phyloP scores from a whole-genome alignment of 331 rosid genomes.

The Dryas integrifolia region DNA sequence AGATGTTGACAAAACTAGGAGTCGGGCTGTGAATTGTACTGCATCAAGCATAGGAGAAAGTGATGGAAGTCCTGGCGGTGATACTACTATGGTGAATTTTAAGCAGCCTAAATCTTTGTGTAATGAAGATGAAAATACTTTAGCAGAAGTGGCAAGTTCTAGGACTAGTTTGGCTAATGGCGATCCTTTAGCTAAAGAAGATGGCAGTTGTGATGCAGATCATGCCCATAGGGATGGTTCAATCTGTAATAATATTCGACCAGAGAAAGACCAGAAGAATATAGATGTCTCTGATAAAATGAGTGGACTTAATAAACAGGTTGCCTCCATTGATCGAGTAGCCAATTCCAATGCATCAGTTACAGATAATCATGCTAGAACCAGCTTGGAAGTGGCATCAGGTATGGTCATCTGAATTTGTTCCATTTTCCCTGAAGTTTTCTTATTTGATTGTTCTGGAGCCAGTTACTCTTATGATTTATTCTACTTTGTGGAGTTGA shows the following conservation, averaged over 20 bases:
- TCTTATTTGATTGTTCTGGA: not conserved
- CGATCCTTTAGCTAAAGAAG: slow-evolving; percentile 48
- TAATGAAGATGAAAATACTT: slow-evolving; percentile 51
- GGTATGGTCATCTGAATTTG: slow-evolving; percentile 41
- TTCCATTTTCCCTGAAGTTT: not conserved
- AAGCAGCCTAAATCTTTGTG: slow-evolving; percentile 50
- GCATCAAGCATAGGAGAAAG: slow-evolving; percentile 49
- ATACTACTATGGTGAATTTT: slow-evolving; percentile 37
- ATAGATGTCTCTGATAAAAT: slow-evolving; percentile 47
- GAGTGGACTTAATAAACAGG: slow-evolving; percentile 45
- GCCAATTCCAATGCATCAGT: slow-evolving; percentile 37
- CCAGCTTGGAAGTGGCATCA: slow-evolving; percentile 53
- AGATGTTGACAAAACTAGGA: slow-evolving; percentile 48
- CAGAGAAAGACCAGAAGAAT: slow-evolving; percentile 54
- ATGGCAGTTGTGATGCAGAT: slow-evolving; percentile 47
- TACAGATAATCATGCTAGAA: slow-evolving; percentile 48
- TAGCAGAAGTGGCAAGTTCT: slow-evolving; percentile 44
- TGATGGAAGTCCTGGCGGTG: slow-evolving; percentile 54
- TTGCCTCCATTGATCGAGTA: slow-evolving; percentile 46
- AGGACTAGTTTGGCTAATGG: slow-evolving; percentile 39
- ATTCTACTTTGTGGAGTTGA: slow-evolving; percentile 9
- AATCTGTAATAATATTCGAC: slow-evolving; percentile 18
- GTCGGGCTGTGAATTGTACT: slow-evolving; percentile 35
- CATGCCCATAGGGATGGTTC: slow-evolving; percentile 43
- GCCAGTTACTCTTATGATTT: slow-evolving; percentile 12